A percentile compares a stretch with the other conserved stretches of the same genome.
Conservation (phyloP, 768 basidiomycete genomes). For the Terana coerulea region DNA sequence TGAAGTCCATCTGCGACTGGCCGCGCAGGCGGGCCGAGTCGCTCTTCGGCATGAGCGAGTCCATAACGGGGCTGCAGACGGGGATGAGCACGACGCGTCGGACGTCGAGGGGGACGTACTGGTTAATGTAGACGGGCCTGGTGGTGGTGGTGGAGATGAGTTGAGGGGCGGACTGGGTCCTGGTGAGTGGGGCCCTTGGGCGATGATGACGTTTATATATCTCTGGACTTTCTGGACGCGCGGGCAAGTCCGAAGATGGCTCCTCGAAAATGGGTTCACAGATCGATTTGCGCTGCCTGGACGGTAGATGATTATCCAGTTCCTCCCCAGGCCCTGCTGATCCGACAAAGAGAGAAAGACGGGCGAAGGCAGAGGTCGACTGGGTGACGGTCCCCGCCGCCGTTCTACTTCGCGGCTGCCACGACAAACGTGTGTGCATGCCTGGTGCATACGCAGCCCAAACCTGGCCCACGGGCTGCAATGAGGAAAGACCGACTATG, state of each 20-base stretch:
- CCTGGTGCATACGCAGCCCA: too few species aligned
- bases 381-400: conserved; percentile 1
- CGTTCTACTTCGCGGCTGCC: conserved; percentile 1
- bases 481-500: too few species aligned
- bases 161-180: conserved; percentile 50
- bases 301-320: neutral
- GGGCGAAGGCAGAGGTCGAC: conserved; percentile 12
- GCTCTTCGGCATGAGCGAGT: conserved; percentile 49
- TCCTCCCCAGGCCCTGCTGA: too few species aligned
- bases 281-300: conserved; percentile 24
- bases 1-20: conserved; percentile 88
- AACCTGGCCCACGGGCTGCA: too few species aligned
- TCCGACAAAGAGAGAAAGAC: conserved; percentile 11
- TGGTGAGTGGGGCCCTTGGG: conserved; percentile 40
- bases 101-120: conserved; percentile 16
- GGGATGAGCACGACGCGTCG: conserved; percentile 12
- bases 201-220: conserved; percentile 64
- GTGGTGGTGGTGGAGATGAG: conserved; percentile 63
- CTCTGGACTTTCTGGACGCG: conserved; percentile 25
- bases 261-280: conserved; percentile 52
- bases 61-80: conserved; percentile 42
- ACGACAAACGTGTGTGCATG: conserved; percentile 21
- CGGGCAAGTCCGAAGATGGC: conserved; percentile 28
- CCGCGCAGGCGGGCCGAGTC: conserved; percentile 74
- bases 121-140: too few species aligned